Evolutionary conservation across 495 filamentous ascomycete species (phyloP), one percentile per base, ranked within the genome.

Genomic region (Penicillium desertorum): DNA sequence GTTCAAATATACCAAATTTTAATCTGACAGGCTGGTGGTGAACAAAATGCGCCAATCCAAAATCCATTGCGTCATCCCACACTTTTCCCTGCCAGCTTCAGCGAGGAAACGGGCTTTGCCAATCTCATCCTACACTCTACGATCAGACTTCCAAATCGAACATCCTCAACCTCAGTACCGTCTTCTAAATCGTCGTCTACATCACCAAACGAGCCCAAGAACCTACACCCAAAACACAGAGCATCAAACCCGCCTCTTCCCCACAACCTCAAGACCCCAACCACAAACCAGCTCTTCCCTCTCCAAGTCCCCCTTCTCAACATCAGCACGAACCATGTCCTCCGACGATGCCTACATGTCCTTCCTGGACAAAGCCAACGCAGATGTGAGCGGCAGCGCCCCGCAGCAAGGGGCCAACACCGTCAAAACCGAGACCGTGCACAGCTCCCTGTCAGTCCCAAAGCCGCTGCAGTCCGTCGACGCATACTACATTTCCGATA

Each of bases 311-410:
- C 7, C 2, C 17, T 69, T 63, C 56, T 71, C 63, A 42, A 67
- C 61, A 25, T 52, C 60, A 30, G 47, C 64, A 45, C 56, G 48
- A 60, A 67, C 59, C 53, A 92, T 91, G 87, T 82, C 86, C 19
- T 87, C 87, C 20, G 91, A 96, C 77, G 84, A 88, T 48, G 85
- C 85, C 61, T 96, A 95, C 79, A 79, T 83, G 71, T 75, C 83
- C 62, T 95, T 96, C 68, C 78, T 96, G 48, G 76, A 94, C 70
- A 92, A 93, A 71, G 91, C 90, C 42, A 94, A 93, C 73, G 71
- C 82, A 65, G 84, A 89, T 67, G 83, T 82, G 17, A 75, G 78
- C 56, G 76, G 72, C 17, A 74, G 70, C 56, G 52, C 64, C 16
- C 50, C 58, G 47, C 59, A 66, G 51, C 59, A 66, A 57, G 60